Base-by-base conservation (phyloP, 352 stramenopile genomes). In the Phytophthora sp. region DNA sequence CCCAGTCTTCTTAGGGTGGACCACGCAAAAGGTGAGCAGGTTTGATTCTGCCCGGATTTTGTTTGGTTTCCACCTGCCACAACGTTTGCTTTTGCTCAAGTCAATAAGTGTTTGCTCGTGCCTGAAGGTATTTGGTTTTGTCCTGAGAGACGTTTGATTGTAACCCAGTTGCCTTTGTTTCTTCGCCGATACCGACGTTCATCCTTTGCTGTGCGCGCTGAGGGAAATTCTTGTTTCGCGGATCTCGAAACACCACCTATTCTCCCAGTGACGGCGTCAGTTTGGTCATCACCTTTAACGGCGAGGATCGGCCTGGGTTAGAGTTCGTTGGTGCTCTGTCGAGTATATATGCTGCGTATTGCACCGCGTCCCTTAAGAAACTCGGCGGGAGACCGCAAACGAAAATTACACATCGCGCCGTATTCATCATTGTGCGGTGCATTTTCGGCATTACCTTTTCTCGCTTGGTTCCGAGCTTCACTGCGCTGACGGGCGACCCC, bases 291-390 rank as follows among this genome's bases (percentile, higher is more conserved):
- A 72, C n/a, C 24, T 75, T 21, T 0, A 76, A n/a, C 4, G 68
- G 51, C 1, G 35, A 72, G 0, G 2, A 18, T 1, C 44, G 20
- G 1, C 49, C 41, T 0, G 55, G 3, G 9, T 82, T 79, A 0
- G 63, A 24, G 1, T 33, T 50, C 1, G 52, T 72, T 0, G 74
- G 56, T 15, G 47, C 63, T 0, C 71, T 1, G 21, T 78, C 78
- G 0, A 79, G 35, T 0, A 83, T 57, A 46, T 79, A 78, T 0
- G 42, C 50, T 0, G 57, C 69, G 21, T 80, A 77, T 9, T 80
- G 39, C 0, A 51, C 68, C 0, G 71, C 71, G 15, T 77, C 56
- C 1, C 61, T 57, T 64, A 64, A 79, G 39, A 47, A 3, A 27
- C 21, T 15, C 31, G 71, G 42, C 2, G 71, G 57, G 0, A 80